Evolutionary conservation across 441 rosid genomes (phyloP).

Genomic region (Syzygium syzygioides): DNA sequence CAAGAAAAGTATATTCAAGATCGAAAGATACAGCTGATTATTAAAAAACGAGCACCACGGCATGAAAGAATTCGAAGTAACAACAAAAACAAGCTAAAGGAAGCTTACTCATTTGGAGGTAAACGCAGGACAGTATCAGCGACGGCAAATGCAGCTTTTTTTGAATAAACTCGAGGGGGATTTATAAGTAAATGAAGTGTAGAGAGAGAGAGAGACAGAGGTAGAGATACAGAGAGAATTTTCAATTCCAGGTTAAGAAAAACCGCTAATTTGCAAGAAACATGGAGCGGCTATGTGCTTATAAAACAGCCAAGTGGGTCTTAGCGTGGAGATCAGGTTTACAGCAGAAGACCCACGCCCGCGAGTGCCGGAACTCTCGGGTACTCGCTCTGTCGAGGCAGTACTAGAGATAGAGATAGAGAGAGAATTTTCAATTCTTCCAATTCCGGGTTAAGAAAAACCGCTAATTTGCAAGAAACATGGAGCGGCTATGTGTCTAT

Average conservation of each 20-base stretch:
- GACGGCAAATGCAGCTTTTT: neutral
- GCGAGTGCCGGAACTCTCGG: rapidly evolving
- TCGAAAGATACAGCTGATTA: neutral
- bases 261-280: constrained; percentile 5
- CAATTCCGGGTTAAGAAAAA: neutral
- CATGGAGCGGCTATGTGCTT: constrained; percentile 4
- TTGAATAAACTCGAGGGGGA: neutral
- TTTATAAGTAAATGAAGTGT: neutral
- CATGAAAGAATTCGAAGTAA: neutral
- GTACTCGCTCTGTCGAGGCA: constrained; percentile 15
- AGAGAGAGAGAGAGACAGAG: neutral
- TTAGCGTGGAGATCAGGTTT: no score
- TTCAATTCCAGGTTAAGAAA: neutral
- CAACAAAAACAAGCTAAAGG: neutral
- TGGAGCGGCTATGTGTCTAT: neutral
- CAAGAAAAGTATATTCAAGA: neutral
- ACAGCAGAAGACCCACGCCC: neutral
- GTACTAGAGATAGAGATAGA: neutral
- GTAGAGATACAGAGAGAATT: constrained; percentile 12
- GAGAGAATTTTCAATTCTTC: constrained; percentile 17
- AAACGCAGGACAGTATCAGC: neutral
- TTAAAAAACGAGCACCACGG: neutral
- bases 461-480: constrained; percentile 7
- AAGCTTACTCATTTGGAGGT: neutral
- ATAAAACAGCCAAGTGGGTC: constrained; percentile 15